phyloP scores from a whole-genome alignment of 1,139 yeast species.

The Insectozyma bohioensis region DNA sequence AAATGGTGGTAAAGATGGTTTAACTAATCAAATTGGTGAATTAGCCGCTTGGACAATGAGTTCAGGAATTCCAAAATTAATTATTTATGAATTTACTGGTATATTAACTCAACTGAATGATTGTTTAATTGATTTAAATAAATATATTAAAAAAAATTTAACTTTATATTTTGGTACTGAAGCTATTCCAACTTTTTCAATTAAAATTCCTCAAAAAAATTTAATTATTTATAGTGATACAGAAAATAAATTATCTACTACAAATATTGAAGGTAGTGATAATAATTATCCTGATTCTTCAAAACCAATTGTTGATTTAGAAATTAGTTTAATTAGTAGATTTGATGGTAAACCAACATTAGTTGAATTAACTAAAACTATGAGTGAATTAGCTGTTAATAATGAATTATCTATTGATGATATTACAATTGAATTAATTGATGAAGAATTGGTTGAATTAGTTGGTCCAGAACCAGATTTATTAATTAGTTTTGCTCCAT shows the following conservation, averaged over 20 bases:
- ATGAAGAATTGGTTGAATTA: conserved; percentile 69
- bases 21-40: conserved; percentile 75
- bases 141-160: conserved; percentile 60
- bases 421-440: conserved; percentile 70
- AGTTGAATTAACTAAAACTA: conserved; percentile 82
- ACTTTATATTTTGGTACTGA: conserved; percentile 74
- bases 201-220: conserved; percentile 64
- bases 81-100: conserved; percentile 82
- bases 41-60: conserved; percentile 85
- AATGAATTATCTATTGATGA: conserved; percentile 66
- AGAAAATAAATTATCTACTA: neutral
- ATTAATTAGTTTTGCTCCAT: conserved; percentile 80
- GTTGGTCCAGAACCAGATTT: conserved; percentile 93
- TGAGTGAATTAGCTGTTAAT: conserved; percentile 70
- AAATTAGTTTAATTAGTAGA: conserved; percentile 64
- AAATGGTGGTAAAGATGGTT: conserved; percentile 85
- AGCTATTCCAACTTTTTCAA: conserved; percentile 58
- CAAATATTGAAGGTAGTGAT: conserved; percentile 18
- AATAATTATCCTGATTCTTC: neutral
- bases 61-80: conserved; percentile 71
- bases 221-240: conserved; percentile 40
- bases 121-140: conserved; percentile 55
- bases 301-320: conserved; percentile 46
- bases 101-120: conserved; percentile 42
- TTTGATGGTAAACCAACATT: conserved; percentile 90